A percentile compares a stretch with the other conserved stretches of the same genome.
Conservation (phyloP, 2,329 filamentous ascomycete species). For the Aspergillus glaucus region DNA sequence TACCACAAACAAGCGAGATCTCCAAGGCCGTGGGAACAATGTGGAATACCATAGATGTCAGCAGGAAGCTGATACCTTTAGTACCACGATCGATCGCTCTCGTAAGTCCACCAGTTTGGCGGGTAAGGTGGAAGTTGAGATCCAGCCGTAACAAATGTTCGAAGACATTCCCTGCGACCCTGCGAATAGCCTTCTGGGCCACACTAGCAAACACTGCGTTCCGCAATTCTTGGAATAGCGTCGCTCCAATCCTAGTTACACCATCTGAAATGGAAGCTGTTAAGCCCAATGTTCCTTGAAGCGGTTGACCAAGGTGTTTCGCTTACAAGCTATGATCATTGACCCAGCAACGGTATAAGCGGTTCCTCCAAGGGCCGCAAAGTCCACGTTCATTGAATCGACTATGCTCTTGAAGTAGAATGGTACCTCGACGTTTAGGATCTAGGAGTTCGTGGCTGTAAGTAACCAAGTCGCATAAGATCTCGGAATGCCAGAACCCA, state of each 20-base stretch:
- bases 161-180: constrained; percentile 87
- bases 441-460: constrained; percentile 28
- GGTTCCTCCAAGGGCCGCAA: constrained; percentile 77
- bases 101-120: constrained; percentile 91
- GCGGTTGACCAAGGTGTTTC: background rate
- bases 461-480: constrained; percentile 5
- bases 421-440: constrained; percentile 93
- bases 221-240: constrained; percentile 83
- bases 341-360: constrained; percentile 82
- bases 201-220: constrained; percentile 97
- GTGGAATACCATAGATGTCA: constrained; percentile 98
- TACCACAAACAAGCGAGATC: constrained; percentile 92
- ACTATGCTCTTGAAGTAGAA: constrained; percentile 99
- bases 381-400: constrained; percentile 95
- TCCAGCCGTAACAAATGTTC: constrained; percentile 82
- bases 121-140: constrained; percentile 84
- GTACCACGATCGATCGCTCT: constrained; percentile 93
- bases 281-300: constrained; percentile 4
- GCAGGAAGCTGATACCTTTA: constrained; percentile 93
- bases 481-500: constrained; percentile 22
- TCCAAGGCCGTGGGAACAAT: constrained; percentile 89
- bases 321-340: constrained; percentile 81
- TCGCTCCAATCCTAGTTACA: constrained; percentile 77
- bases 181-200: constrained; percentile 90
- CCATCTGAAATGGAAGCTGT: constrained; percentile 52